Conservation (phyloP, 208 protist genomes). For the Leishmania amazonensis region DNA sequence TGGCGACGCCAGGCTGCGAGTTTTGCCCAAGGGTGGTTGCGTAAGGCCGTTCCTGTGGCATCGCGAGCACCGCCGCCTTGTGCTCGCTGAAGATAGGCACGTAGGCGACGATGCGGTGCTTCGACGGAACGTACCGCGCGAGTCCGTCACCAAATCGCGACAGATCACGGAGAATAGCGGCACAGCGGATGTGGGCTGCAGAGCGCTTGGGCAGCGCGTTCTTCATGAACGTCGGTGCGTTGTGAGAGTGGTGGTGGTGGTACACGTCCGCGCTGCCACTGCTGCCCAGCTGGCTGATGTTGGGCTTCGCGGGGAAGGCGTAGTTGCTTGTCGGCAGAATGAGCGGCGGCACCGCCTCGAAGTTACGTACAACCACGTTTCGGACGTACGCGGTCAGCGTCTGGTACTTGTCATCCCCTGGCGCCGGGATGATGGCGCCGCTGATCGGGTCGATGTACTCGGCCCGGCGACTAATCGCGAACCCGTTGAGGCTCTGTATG, state of each 20-base stretch:
- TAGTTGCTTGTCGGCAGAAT: constrained; percentile 34
- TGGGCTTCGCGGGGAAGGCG: constrained; percentile 32
- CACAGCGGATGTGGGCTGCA: constrained; percentile 27
- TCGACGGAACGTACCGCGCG: constrained; percentile 21
- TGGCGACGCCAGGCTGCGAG: background rate
- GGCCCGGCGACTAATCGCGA: constrained; percentile 63
- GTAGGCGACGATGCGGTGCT: constrained; percentile 30
- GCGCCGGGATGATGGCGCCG: constrained; percentile 57
- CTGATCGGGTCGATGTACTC: constrained; percentile 74
- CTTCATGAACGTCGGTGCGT: constrained; percentile 36
- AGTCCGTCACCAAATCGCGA: constrained; percentile 53
- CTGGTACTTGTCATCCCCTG: constrained; percentile 45
- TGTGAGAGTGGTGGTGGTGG: constrained; percentile 37
- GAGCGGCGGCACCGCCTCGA: constrained; percentile 63
- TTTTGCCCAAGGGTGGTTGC: constrained; percentile 21
- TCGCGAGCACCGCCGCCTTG: constrained; percentile 22
- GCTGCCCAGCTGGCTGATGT: constrained; percentile 33
- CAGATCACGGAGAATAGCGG: constrained; percentile 47
- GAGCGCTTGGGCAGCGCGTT: constrained; percentile 27
- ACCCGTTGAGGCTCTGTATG: constrained; percentile 36
- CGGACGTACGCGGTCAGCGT: constrained; percentile 44
- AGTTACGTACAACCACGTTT: constrained; percentile 56
- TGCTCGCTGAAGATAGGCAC: constrained; percentile 47
- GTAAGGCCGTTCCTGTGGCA: constrained; percentile 27
- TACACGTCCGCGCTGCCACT: constrained; percentile 23